Conservation (phyloP, 192 early-diverging fungal species). For the Lobosporangium transversale region DNA sequence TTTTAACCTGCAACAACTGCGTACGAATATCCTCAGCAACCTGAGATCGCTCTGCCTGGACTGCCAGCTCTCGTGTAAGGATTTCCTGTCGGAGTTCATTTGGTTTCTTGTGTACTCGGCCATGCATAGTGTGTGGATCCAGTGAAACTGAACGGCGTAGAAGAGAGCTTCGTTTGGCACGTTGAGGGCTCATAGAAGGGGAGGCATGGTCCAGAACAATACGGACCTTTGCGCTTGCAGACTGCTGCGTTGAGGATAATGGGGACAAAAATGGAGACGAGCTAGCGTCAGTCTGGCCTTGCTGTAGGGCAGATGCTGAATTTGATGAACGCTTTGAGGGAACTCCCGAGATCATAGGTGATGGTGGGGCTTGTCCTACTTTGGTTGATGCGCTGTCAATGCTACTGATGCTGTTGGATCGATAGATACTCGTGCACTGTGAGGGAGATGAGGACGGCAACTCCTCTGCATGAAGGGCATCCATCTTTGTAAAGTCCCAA, state of each 20-base stretch:
- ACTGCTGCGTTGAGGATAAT: constrained; percentile 10
- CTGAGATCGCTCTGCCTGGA: constrained; percentile 35
- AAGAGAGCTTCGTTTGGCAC: constrained; percentile 35
- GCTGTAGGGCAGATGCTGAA: neutral
- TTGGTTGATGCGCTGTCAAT: constrained; percentile 14
- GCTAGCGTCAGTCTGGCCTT: neutral
- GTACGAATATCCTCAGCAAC: constrained; percentile 35
- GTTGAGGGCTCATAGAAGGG: constrained; percentile 33
- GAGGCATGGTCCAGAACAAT: constrained; percentile 29
- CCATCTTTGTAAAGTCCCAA: constrained; percentile 46
- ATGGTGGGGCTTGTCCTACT: neutral
- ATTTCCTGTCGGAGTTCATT: constrained; percentile 44
- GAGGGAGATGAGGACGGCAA: neutral
- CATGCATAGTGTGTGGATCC: constrained; percentile 50
- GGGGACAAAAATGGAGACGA: neutral
- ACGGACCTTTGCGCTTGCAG: constrained; percentile 12
- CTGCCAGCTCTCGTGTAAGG: constrained; percentile 26
- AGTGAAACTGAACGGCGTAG: constrained; percentile 44
- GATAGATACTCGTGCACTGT: neutral
- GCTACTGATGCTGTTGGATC: constrained; percentile 42
- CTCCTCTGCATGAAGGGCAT: constrained; percentile 17
- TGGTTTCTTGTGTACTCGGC: constrained; percentile 38
- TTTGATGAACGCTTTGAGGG: neutral
- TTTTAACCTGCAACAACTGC: constrained; percentile 19
- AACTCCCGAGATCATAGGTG: neutral